Percentiles rank a stretch among this genome's conserved stretches.
Evolutionary conservation across 805 yeast genomes (phyloP).

Genomic region (Vanderwaltozyma polyspora): DNA sequence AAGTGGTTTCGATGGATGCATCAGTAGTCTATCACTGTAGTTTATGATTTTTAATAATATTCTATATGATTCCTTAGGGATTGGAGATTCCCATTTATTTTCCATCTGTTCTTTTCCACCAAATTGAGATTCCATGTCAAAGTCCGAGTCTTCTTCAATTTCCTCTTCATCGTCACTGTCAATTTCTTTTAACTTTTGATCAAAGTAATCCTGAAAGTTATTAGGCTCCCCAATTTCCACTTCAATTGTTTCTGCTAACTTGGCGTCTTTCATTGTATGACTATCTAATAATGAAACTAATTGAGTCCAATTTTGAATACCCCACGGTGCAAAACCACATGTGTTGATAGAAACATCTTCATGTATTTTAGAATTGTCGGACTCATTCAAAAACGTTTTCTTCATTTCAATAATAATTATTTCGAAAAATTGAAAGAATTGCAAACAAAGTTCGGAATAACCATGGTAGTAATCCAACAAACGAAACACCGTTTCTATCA

Average conservation of each 20-base stretch:
- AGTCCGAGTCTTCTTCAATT: constrained; percentile 9
- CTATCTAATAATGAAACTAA: constrained; percentile 35
- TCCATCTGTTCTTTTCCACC: constrained; percentile 11
- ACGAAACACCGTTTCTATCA: constrained; percentile 62
- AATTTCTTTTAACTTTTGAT: constrained; percentile 25
- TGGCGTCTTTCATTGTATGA: constrained; percentile 18
- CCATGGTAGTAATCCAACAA: constrained; percentile 80
- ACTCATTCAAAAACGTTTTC: constrained; percentile 27
- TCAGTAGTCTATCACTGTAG: constrained; percentile 59
- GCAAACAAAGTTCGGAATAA: constrained; percentile 57
- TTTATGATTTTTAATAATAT: constrained; percentile 49
- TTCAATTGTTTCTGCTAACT: constrained; percentile 10
- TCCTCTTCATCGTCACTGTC: constrained; percentile 30
- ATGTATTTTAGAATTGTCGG: constrained; percentile 10
- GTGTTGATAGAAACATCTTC: constrained; percentile 15
- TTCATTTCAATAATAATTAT: constrained; percentile 42
- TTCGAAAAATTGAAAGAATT: constrained; percentile 61
- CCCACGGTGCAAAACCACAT: constrained; percentile 45
- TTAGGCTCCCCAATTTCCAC: constrained; percentile 22
- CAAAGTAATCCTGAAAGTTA: constrained; percentile 27
- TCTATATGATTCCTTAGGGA: constrained; percentile 50
- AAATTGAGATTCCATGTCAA: constrained; percentile 7
- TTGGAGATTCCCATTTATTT: constrained; percentile 54
- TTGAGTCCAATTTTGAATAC: constrained; percentile 36
- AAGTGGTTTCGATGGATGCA: constrained; percentile 52